phyloP scores from a whole-genome alignment of 179 eudicot genomes.

The Actinidia arguta region DNA sequence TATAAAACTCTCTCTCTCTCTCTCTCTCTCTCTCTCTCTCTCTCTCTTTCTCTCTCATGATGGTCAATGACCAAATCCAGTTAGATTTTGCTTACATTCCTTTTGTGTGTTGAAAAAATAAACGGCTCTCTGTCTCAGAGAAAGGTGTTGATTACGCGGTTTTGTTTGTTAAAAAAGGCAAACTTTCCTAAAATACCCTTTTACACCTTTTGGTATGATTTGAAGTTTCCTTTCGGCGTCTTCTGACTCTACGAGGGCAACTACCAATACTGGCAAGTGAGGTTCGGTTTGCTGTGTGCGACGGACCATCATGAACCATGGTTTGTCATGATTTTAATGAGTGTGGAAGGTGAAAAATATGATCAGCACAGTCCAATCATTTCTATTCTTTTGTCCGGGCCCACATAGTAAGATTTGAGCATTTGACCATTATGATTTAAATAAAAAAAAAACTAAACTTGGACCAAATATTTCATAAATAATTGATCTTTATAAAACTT shows the following conservation, averaged over 20 bases:
- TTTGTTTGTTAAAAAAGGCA: slow-evolving; percentile 27
- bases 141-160: slow-evolving; percentile 37
- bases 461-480: too few species aligned
- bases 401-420: too few species aligned
- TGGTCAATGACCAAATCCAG: slow-evolving; percentile 17
- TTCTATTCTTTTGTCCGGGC: too few species aligned
- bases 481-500: too few species aligned
- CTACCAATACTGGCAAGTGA: background rate
- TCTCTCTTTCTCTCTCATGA: background rate
- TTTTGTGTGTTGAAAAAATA: slow-evolving; percentile 3
- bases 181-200: slow-evolving; percentile 17
- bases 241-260: background rate
- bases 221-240: slow-evolving; percentile 18
- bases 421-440: too few species aligned
- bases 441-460: too few species aligned
- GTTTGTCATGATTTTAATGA: background rate
- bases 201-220: slow-evolving; percentile 10
- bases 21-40: background rate
- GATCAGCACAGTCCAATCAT: too few species aligned
- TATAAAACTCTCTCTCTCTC: background rate
- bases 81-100: background rate
- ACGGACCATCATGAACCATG: slow-evolving; percentile 4
- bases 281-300: background rate
- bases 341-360: too few species aligned
- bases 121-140: slow-evolving; percentile 3